Evolutionary conservation across 2,329 filamentous ascomycete genomes (phyloP), one percentile per base, ranked within the genome.

Genomic region (Leptographium radiaticola): DNA sequence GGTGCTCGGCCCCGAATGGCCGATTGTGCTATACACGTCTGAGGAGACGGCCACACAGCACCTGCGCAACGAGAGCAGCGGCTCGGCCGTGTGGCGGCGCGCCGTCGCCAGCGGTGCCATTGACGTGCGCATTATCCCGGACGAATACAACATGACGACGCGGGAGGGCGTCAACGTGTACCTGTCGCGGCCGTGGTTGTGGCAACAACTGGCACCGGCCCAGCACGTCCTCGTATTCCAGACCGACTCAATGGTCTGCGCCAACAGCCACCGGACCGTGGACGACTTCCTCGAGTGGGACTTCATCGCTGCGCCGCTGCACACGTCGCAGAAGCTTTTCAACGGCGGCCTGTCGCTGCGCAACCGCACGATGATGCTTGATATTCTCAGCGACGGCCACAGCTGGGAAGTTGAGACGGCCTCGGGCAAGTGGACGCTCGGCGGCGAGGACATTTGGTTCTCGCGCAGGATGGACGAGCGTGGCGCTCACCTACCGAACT

Each of bases 11-110:
- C 69, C 71, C 11, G 57, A 59, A 11, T 74, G 71, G 71, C 70
- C 70, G 6, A 66, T 75, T 42, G 62, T 73, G 25, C 66, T 73
- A 44, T 71, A 69, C 57, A 74, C 72, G 0, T 63, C 66, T 2
- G 58, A 63, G n/a, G 60, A 62, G 52, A 63, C 56, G 9, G 62
- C 60, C 52, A 40, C 58, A 3, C 16, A 8, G 13, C 38, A 51
- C 25, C 48, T 51, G n/a, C 25, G 11, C 4, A 31, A 53, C n/a
- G 49, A 47, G 13, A 42, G 18, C 2, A 59, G 59, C 5, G 43
- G 51, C 15, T 68, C 67, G 4, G 63, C 67, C 1, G 58, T 69
- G 12, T 66, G 71, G 52, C 60, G 61, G 12, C 69, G 68, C 7
- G 66, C 68, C n/a, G 55, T 72, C 8, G 58, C 60, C 18, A 53